Conservation (phyloP, 192 early-diverging fungal genomes). For the Dissophora ornata region DNA sequence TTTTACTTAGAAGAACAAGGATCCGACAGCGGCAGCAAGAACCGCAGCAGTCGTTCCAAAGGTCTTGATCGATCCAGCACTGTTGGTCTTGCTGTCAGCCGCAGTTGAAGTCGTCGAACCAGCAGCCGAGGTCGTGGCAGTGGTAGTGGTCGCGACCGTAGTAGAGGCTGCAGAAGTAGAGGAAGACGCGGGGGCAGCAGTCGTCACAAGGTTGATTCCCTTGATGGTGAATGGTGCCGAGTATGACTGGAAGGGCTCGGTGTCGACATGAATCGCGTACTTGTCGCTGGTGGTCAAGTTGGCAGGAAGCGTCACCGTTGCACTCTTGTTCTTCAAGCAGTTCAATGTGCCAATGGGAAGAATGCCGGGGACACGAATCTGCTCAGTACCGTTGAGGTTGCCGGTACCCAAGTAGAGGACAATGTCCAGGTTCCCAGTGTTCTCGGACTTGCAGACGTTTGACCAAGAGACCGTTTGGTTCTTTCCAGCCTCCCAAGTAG, state of each 20-base stretch:
- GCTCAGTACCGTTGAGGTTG: conserved; percentile 20
- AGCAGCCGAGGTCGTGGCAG: conserved; percentile 2
- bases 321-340: conserved; percentile 37
- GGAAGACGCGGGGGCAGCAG: conserved; percentile 5
- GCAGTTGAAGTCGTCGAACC: background rate
- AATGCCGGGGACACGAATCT: conserved; percentile 32
- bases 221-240: conserved; percentile 38
- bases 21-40: conserved; percentile 27
- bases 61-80: conserved; percentile 37
- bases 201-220: conserved; percentile 19
- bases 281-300: conserved; percentile 40
- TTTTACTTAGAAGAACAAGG: conserved; percentile 27
- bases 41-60: conserved; percentile 32
- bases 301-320: conserved; percentile 31
- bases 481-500: conserved; percentile 39
- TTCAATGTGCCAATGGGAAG: conserved; percentile 22
- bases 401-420: conserved; percentile 41
- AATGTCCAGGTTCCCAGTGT: conserved; percentile 33
- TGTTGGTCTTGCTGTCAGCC: conserved; percentile 9
- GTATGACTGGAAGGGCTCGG: conserved; percentile 41
- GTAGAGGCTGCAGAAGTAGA: background rate
- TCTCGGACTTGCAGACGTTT: conserved; percentile 34
- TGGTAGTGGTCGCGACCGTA: background rate
- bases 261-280: conserved; percentile 37
- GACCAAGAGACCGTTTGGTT: conserved; percentile 40